Percentiles rank a stretch among this genome's conserved stretches.
Conservation (phyloP, 2,329 filamentous ascomycete species). For the Tolypocladium sp. region DNA sequence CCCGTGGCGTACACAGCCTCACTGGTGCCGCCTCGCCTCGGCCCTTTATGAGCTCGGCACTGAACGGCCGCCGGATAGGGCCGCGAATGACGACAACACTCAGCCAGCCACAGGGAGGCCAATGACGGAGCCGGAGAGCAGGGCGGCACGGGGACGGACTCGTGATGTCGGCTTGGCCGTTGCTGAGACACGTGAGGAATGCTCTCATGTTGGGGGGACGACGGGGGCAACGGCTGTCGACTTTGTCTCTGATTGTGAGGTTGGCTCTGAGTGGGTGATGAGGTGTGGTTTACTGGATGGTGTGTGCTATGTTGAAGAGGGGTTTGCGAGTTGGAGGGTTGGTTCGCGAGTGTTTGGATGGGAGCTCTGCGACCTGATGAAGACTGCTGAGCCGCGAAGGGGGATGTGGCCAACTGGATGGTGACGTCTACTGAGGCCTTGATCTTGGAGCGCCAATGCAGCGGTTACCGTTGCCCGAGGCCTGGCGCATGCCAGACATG, state of each 20-base stretch:
- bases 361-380: too few relatives aligned
- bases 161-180: neutral
- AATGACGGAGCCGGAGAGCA: neutral
- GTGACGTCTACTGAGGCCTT: too few relatives aligned
- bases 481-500: too few relatives aligned
- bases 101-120: neutral
- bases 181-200: neutral
- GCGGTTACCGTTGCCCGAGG: too few relatives aligned
- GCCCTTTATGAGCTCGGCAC: neutral
- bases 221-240: neutral
- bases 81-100: neutral
- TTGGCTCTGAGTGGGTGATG: neutral
- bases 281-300: too few relatives aligned
- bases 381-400: too few relatives aligned
- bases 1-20: neutral
- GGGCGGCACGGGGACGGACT: neutral
- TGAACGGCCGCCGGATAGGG: neutral
- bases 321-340: too few relatives aligned
- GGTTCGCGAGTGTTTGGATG: too few relatives aligned
- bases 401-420: too few relatives aligned
- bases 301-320: too few relatives aligned
- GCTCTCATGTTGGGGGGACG: neutral
- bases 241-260: neutral
- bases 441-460: too few relatives aligned
- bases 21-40: neutral